Conservation (phyloP, 1,284 basidiomycete species). For the Moesziomyces parantarcticus region DNA sequence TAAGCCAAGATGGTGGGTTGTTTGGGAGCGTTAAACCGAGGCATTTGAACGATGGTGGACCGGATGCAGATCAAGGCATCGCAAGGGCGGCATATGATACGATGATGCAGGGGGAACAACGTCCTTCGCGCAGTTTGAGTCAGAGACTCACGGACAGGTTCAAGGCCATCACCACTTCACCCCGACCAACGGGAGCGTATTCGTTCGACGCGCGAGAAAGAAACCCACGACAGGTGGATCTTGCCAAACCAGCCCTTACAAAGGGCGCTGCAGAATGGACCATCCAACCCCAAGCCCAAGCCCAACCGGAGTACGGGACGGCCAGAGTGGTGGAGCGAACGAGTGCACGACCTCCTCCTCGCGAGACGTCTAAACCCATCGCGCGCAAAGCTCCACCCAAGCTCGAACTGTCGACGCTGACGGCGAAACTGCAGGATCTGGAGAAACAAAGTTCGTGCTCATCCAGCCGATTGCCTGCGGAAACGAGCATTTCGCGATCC, state of each 20-base stretch:
- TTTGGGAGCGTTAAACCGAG: slow-evolving; percentile 21
- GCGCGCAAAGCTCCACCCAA: slow-evolving; percentile 21
- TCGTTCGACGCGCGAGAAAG: slow-evolving; percentile 15
- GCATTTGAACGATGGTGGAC: slow-evolving; percentile 27
- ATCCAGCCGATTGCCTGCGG: slow-evolving; percentile 3
- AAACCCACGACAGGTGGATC: slow-evolving; percentile 25
- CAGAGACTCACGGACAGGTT: slow-evolving; percentile 36
- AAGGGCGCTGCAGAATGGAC: slow-evolving; percentile 12
- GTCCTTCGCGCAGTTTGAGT: slow-evolving; percentile 30
- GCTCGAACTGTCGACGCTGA: slow-evolving; percentile 26
- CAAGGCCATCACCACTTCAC: slow-evolving; percentile 5
- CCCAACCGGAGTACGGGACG: too few relatives aligned
- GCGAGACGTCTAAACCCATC: background rate
- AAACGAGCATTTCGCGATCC: slow-evolving; percentile 9
- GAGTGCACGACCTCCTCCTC: background rate
- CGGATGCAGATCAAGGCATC: slow-evolving; percentile 26
- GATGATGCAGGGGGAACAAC: slow-evolving; percentile 7
- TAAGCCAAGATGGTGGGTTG: slow-evolving; percentile 4
- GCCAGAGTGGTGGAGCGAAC: too few relatives aligned
- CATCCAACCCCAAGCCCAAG: slow-evolving; percentile 17
- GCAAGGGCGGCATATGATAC: slow-evolving; percentile 21
- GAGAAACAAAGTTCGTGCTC: slow-evolving; percentile 20
- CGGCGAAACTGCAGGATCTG: slow-evolving; percentile 25
- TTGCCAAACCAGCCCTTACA: slow-evolving; percentile 10
- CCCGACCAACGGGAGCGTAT: slow-evolving; percentile 6